Evolutionary conservation across 1,284 basidiomycete genomes (phyloP).

Genomic region (Hymenochaete sp.): DNA sequence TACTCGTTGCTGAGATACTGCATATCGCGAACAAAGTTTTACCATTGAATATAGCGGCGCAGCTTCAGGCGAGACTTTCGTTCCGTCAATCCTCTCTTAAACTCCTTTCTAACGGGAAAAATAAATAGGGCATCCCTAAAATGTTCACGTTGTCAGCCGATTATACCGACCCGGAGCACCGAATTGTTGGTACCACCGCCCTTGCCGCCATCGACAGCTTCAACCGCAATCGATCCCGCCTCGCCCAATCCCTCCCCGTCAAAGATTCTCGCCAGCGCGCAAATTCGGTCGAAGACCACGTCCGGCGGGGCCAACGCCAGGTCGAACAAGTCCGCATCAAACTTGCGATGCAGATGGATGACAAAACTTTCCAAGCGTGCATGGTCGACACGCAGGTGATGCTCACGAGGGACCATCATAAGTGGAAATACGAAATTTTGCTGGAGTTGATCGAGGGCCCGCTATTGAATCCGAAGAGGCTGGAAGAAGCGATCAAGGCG

Average conservation of each 20-base stretch:
- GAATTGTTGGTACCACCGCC: conserved; percentile 79
- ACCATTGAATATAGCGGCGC: conserved; percentile 76
- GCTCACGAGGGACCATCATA: conserved; percentile 80
- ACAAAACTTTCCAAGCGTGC: conserved; percentile 76
- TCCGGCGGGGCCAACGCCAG: conserved; percentile 82
- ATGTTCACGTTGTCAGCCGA: conserved; percentile 81
- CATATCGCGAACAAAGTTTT: conserved; percentile 84
- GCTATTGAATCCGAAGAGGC: conserved; percentile 81
- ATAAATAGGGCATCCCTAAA: conserved; percentile 64
- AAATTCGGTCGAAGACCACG: conserved; percentile 80
- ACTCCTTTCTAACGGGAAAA: background rate
- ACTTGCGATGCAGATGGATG: conserved; percentile 88
- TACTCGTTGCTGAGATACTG: conserved; percentile 88
- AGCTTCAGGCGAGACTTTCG: conserved; percentile 56
- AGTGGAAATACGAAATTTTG: conserved; percentile 89
- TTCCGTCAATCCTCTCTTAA: background rate
- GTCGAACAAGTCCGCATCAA: conserved; percentile 87
- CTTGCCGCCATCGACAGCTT: conserved; percentile 87
- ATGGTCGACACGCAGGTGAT: conserved; percentile 84
- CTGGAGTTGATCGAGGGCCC: conserved; percentile 91
- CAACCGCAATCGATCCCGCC: conserved; percentile 71
- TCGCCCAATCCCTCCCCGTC: conserved; percentile 42
- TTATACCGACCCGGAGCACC: conserved; percentile 61
- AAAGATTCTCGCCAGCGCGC: conserved; percentile 59
- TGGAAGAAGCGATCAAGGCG: conserved; percentile 92